Percentiles rank a stretch among this genome's conserved stretches.
Evolutionary conservation across 2,329 filamentous ascomycete species (phyloP).

Genomic region (Ophiostoma sp.): DNA sequence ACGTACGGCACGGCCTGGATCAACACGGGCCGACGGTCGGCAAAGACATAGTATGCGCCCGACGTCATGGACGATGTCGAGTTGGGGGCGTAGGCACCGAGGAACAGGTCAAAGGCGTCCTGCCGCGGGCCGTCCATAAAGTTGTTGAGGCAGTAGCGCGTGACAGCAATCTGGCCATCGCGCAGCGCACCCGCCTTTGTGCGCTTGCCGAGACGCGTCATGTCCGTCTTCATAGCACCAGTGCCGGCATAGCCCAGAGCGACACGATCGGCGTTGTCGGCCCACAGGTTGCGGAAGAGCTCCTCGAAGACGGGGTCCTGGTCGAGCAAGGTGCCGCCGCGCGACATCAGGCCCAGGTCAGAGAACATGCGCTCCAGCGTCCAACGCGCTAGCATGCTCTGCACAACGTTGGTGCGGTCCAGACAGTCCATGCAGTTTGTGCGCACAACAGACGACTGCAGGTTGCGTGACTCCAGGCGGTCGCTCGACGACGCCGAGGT

Average conservation of each 20-base stretch:
- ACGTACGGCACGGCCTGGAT: slow-evolving; percentile 94
- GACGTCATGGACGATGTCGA: background rate
- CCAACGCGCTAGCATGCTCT: slow-evolving; percentile 91
- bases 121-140: slow-evolving; percentile 90
- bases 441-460: slow-evolving; percentile 84
- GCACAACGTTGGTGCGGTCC: slow-evolving; percentile 94
- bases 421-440: slow-evolving; percentile 99
- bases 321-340: slow-evolving; percentile 67
- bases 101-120: slow-evolving; percentile 91
- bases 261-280: slow-evolving; percentile 94
- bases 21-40: slow-evolving; percentile 75
- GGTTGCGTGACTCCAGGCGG: slow-evolving; percentile 70
- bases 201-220: slow-evolving; percentile 86
- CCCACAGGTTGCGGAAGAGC: slow-evolving; percentile 96
- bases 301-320: slow-evolving; percentile 79
- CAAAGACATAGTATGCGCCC: slow-evolving; percentile 66
- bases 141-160: slow-evolving; percentile 88
- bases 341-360: slow-evolving; percentile 71
- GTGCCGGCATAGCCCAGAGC: slow-evolving; percentile 91
- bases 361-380: slow-evolving; percentile 82
- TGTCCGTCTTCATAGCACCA: slow-evolving; percentile 95
- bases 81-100: slow-evolving; percentile 66
- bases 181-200: slow-evolving; percentile 80
- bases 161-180: slow-evolving; percentile 82
- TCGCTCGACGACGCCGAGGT: slow-evolving; percentile 83